A percentile compares a stretch with the other conserved stretches of the same genome.
phyloP scores from a whole-genome alignment of 2,329 filamentous ascomycete species.

The Annulohypoxylon truncatum region DNA sequence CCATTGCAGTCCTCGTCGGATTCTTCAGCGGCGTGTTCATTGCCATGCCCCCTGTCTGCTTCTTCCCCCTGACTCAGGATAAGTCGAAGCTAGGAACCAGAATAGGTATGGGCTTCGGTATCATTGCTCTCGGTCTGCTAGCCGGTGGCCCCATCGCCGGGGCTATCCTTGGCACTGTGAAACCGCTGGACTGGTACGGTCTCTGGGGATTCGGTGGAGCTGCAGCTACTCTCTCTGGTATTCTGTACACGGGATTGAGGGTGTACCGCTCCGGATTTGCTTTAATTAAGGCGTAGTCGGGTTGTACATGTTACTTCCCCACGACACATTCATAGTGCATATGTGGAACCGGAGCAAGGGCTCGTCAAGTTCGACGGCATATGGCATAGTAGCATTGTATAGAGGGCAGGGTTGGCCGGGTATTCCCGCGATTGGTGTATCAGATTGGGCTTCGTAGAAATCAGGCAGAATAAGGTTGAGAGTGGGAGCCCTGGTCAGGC shows the following conservation, averaged over 20 bases:
- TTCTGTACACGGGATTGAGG: slow-evolving; percentile 29
- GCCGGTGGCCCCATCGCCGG: slow-evolving; percentile 51
- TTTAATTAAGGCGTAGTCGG: slow-evolving; percentile 33
- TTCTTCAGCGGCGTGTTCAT: slow-evolving; percentile 57
- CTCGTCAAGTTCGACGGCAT: neutral
- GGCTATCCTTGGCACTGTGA: slow-evolving; percentile 44
- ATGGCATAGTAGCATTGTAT: neutral
- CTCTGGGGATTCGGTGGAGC: slow-evolving; percentile 50
- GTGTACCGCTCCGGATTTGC: slow-evolving; percentile 36
- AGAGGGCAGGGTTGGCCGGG: neutral
- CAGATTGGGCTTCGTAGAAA: slow-evolving; percentile 11
- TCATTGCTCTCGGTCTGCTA: slow-evolving; percentile 48
- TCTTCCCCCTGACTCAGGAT: slow-evolving; percentile 54
- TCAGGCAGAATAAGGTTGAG: neutral
- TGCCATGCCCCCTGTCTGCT: slow-evolving; percentile 53
- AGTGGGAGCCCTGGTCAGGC: neutral
- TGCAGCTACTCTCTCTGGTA: slow-evolving; percentile 27
- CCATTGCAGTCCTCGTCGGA: slow-evolving; percentile 51
- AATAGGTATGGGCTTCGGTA: slow-evolving; percentile 52
- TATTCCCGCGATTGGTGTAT: neutral
- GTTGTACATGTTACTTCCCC: neutral
- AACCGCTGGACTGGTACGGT: slow-evolving; percentile 49
- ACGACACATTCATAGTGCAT: neutral
- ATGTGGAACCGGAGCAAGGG: neutral
- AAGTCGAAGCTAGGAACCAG: slow-evolving; percentile 54